These are phyloP conservation scores for Thalassiosira allenii DNA, from an alignment of 352 stramenopile species.

Conservation along the genomic window DNA sequence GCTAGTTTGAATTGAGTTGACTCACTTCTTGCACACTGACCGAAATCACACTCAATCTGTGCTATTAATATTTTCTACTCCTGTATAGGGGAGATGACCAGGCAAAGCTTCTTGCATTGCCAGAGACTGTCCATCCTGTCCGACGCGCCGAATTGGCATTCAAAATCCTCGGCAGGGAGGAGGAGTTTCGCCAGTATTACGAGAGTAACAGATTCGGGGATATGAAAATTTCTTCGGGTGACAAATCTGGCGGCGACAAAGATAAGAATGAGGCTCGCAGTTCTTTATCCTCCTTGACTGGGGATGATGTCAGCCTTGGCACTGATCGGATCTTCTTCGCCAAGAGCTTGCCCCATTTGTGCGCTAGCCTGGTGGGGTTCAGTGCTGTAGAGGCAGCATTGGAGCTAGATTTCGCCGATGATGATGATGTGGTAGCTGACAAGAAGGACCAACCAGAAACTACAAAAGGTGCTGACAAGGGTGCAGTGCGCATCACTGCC, in stretches of 20 bases:
- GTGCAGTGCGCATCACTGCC: slow-evolving; percentile 31
- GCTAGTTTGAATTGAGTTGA: neutral
- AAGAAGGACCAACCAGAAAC: slow-evolving; percentile 34
- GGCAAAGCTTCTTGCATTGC: slow-evolving; percentile 73
- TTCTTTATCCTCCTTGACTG: slow-evolving; percentile 83
- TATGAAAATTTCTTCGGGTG: slow-evolving; percentile 75
- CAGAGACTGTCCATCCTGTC: slow-evolving; percentile 85
- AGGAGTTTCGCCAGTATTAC: slow-evolving; percentile 86
- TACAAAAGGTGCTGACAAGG: slow-evolving; percentile 42
- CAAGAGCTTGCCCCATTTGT: slow-evolving; percentile 83
- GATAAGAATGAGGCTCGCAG: slow-evolving; percentile 72
- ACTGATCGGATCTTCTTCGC: slow-evolving; percentile 85
- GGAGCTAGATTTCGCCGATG: slow-evolving; percentile 79
- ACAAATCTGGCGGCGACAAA: slow-evolving; percentile 54
- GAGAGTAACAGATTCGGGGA: slow-evolving; percentile 86
- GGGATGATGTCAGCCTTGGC: slow-evolving; percentile 85
- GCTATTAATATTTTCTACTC: too few relatives aligned
- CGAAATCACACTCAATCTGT: slow-evolving; percentile 16
- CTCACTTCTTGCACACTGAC: slow-evolving; percentile 4
- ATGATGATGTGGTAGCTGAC: slow-evolving; percentile 62
- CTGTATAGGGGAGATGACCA: slow-evolving; percentile 80
- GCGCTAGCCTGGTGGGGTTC: slow-evolving; percentile 82
- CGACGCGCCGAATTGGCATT: slow-evolving; percentile 84
- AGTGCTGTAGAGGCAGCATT: slow-evolving; percentile 84
- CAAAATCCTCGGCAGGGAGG: slow-evolving; percentile 73